Percentiles rank a stretch among this genome's conserved stretches.
phyloP scores from a whole-genome alignment of 495 filamentous ascomycete species.

The Daldinia concentrica region DNA sequence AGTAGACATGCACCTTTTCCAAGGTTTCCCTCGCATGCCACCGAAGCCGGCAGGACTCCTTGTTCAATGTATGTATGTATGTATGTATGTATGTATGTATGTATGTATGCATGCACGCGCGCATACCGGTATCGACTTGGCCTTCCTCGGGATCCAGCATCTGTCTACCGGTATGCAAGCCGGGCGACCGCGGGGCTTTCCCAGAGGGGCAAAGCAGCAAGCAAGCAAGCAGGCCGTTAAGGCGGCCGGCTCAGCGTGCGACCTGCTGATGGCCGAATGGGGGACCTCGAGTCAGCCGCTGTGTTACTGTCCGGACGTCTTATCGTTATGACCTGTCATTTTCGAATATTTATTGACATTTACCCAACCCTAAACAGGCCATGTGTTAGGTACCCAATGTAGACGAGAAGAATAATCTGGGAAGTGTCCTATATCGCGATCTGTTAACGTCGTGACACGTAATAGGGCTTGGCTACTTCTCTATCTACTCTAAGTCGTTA shows the following conservation, averaged over 20 bases:
- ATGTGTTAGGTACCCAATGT: not conserved
- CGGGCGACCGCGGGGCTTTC: slow-evolving; percentile 11
- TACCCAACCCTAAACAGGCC: not conserved
- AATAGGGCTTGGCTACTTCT: not conserved
- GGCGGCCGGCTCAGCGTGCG: not conserved
- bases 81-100: not conserved
- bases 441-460: not conserved
- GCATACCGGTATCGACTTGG: slow-evolving; percentile 1
- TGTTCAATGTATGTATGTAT: not conserved
- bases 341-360: not conserved
- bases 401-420: not conserved
- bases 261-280: not conserved
- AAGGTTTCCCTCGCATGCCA: not conserved
- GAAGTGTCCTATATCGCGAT: not conserved
- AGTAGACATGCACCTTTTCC: not conserved
- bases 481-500: not conserved
- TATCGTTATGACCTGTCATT: not conserved
- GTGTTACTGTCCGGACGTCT: not conserved
- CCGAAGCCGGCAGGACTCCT: not conserved
- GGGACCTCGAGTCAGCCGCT: not conserved
- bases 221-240: not conserved
- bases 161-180: slow-evolving; percentile 13
- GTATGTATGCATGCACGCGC: not conserved
- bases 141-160: slow-evolving; percentile 1
- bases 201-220: not conserved